Conservation (phyloP, 2,329 filamentous ascomycete genomes). For the Penicillium sp. region DNA sequence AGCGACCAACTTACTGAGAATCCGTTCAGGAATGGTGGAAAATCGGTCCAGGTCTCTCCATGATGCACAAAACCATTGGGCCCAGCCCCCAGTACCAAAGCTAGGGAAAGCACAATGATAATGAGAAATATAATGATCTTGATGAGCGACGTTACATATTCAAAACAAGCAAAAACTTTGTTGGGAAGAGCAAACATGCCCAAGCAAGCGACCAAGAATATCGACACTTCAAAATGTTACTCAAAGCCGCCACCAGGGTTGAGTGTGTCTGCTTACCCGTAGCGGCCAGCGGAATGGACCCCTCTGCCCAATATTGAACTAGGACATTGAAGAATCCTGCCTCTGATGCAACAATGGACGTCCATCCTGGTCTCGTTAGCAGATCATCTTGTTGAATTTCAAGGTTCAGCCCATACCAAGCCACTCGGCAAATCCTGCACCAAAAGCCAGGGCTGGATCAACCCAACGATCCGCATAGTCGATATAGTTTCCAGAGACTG, state of each 20-base stretch:
- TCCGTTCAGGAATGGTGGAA: slow-evolving; percentile 37
- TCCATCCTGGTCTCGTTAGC: background rate
- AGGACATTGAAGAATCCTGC: slow-evolving; percentile 26
- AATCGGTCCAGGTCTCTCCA: slow-evolving; percentile 34
- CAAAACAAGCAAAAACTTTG: slow-evolving; percentile 39
- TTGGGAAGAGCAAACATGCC: slow-evolving; percentile 30
- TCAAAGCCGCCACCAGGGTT: background rate
- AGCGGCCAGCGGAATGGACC: background rate
- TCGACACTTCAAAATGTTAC: slow-evolving; percentile 15
- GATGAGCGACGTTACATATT: slow-evolving; percentile 37
- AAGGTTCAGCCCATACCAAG: slow-evolving; percentile 17
- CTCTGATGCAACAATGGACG: slow-evolving; percentile 22
- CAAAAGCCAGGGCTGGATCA: slow-evolving; percentile 42
- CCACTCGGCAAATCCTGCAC: slow-evolving; percentile 32
- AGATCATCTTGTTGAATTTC: too few relatives aligned
- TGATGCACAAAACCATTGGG: slow-evolving; percentile 34
- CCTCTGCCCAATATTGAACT: slow-evolving; percentile 25
- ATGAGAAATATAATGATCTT: slow-evolving; percentile 42
- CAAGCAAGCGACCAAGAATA: slow-evolving; percentile 21
- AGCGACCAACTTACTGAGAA: slow-evolving; percentile 19
- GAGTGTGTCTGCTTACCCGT: background rate
- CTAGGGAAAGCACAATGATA: slow-evolving; percentile 37
- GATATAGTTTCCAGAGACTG: slow-evolving; percentile 39
- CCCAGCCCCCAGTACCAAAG: slow-evolving; percentile 43
- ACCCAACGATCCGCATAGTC: slow-evolving; percentile 42